Conservation (phyloP, 805 yeast species). For the Candida succiphila region DNA sequence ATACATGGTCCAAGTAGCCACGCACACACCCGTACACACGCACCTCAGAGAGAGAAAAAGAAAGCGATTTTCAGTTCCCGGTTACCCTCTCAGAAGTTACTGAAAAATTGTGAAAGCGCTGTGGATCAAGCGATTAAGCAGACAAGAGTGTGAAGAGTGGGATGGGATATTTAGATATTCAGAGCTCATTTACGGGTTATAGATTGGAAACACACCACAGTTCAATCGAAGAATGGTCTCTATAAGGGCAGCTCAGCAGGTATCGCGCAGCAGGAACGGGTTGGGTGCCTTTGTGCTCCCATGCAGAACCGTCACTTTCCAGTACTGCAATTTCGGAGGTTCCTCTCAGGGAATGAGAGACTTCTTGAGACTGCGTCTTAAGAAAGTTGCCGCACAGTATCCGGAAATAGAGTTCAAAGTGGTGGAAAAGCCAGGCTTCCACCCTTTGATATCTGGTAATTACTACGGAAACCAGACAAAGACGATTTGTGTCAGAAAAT, state of each 20-base stretch:
- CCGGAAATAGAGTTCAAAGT: slow-evolving; percentile 68
- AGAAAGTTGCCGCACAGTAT: slow-evolving; percentile 46
- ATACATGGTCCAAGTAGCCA: no score
- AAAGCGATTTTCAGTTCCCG: no score
- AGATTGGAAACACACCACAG: no score
- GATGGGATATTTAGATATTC: no score
- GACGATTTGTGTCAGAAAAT: slow-evolving; percentile 66
- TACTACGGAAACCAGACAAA: slow-evolving; percentile 30
- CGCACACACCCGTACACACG: no score
- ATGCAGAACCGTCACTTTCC: slow-evolving; percentile 65
- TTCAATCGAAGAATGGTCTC: slow-evolving; percentile 30
- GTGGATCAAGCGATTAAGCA: no score
- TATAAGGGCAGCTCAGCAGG: slow-evolving; percentile 45
- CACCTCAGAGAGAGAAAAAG: no score
- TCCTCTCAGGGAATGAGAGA: slow-evolving; percentile 76
- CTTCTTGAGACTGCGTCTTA: slow-evolving; percentile 44
- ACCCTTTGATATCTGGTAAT: slow-evolving; percentile 62
- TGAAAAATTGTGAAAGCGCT: no score
- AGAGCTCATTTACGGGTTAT: no score
- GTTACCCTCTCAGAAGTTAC: no score
- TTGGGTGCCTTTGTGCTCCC: slow-evolving; percentile 65
- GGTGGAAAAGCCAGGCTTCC: slow-evolving; percentile 57
- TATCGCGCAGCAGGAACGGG: slow-evolving; percentile 64
- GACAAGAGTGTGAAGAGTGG: no score
- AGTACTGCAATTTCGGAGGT: slow-evolving; percentile 95